Conservation (phyloP, 2,329 filamentous ascomycete species). For the Penicillium sp. region DNA sequence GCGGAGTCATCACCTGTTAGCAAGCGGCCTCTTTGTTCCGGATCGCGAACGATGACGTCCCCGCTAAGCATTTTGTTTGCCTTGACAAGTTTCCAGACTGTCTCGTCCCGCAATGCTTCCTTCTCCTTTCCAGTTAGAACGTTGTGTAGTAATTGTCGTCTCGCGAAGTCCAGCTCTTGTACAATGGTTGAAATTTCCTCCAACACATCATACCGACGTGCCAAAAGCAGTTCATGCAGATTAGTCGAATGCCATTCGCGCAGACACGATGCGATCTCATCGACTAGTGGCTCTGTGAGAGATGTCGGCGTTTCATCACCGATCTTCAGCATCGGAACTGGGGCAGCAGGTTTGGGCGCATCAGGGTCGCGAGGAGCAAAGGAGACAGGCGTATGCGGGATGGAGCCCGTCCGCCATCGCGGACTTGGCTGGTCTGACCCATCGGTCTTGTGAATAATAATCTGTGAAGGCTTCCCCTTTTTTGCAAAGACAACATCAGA, state of each 20-base stretch:
- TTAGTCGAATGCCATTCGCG: constrained; percentile 99
- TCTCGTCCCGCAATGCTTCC: constrained; percentile 74
- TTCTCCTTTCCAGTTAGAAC: constrained; percentile 87
- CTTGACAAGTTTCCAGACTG: constrained; percentile 90
- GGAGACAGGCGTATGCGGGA: constrained; percentile 37
- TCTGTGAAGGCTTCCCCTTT: constrained; percentile 43
- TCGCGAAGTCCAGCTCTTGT: constrained; percentile 74
- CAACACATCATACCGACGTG: constrained; percentile 74
- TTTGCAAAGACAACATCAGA: constrained; percentile 36
- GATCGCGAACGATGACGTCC: constrained; percentile 92
- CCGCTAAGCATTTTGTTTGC: constrained; percentile 93
- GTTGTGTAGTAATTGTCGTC: constrained; percentile 89
- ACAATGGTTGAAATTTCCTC: constrained; percentile 80
- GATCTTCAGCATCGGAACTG: constrained; percentile 95
- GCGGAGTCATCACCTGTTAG: constrained; percentile 91
- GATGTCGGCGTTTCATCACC: constrained; percentile 95
- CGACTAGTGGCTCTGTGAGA: constrained; percentile 82
- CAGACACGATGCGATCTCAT: constrained; percentile 95
- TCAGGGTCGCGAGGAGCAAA: constrained; percentile 58
- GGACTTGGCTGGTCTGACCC: constrained; percentile 33
- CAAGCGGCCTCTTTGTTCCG: constrained; percentile 75
- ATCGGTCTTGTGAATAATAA: constrained; percentile 39
- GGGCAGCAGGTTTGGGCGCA: constrained; percentile 72
- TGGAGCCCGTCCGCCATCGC: constrained; percentile 29
- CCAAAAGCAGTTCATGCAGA: constrained; percentile 83